These are phyloP conservation scores for Trametes coccinea DNA, from an alignment of 768 basidiomycete species.

Conservation along the genomic window DNA sequence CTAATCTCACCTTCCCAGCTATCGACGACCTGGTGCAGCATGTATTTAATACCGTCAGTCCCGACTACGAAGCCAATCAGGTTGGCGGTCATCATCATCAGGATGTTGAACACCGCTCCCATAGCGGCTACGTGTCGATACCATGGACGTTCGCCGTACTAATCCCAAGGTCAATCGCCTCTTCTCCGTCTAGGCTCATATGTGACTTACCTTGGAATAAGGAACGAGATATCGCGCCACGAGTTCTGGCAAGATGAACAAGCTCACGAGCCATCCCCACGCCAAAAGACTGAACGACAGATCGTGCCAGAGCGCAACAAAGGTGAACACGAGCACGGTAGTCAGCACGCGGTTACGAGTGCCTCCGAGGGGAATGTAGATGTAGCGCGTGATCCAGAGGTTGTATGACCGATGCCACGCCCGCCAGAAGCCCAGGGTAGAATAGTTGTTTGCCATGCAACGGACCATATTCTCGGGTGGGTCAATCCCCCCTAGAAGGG, in stretches of 20 bases:
- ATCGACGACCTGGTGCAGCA: slow-evolving; percentile 61
- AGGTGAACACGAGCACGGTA: slow-evolving; percentile 83
- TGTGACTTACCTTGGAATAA: slow-evolving; percentile 50
- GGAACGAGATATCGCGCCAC: slow-evolving; percentile 61
- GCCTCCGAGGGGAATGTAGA: slow-evolving; percentile 93
- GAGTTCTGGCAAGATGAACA: slow-evolving; percentile 90
- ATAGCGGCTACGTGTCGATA: slow-evolving; percentile 83
- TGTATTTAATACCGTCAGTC: slow-evolving; percentile 70
- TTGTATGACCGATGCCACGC: slow-evolving; percentile 98
- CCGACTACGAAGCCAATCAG: slow-evolving; percentile 95
- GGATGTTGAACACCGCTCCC: slow-evolving; percentile 80
- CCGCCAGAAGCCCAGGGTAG: slow-evolving; percentile 89
- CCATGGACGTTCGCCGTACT: slow-evolving; percentile 76
- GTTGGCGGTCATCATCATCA: slow-evolving; percentile 92
- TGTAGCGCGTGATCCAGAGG: slow-evolving; percentile 91
- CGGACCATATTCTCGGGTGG: slow-evolving; percentile 98
- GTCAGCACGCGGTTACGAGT: slow-evolving; percentile 55
- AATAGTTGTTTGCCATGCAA: slow-evolving; percentile 99
- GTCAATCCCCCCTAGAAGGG: slow-evolving; percentile 82
- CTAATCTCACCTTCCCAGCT: slow-evolving; percentile 40
- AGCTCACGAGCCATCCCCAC: slow-evolving; percentile 94
- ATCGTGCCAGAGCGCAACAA: slow-evolving; percentile 98
- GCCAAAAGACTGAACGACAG: slow-evolving; percentile 82
- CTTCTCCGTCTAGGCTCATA: background rate
- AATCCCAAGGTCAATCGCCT: background rate